Percentiles rank a stretch among this genome's conserved stretches.
Conservation (phyloP, 768 basidiomycete genomes). For the Hygrophoropsis aurantiaca region DNA sequence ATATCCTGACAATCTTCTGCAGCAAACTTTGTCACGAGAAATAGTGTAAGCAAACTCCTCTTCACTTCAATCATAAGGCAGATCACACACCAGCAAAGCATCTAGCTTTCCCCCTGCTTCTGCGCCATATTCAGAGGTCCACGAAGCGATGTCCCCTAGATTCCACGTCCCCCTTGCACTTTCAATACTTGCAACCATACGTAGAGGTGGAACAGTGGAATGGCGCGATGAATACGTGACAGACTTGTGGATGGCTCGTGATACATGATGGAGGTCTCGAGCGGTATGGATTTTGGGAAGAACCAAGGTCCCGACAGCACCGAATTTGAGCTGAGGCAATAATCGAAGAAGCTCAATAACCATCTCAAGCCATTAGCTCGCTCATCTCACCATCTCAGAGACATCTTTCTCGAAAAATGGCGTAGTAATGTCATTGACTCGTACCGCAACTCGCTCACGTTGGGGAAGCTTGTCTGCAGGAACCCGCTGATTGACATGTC, state of each 20-base stretch:
- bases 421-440: slow-evolving; percentile 67
- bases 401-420: slow-evolving; percentile 69
- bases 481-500: slow-evolving; percentile 12
- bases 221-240: slow-evolving; percentile 32
- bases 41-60: background rate
- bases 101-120: slow-evolving; percentile 52
- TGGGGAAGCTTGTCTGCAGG: slow-evolving; percentile 37
- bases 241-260: slow-evolving; percentile 30
- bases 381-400: slow-evolving; percentile 49
- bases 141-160: slow-evolving; percentile 67
- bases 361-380: too few species aligned
- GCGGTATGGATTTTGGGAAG: slow-evolving; percentile 82
- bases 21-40: slow-evolving; percentile 66
- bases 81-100: slow-evolving; percentile 61
- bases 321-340: slow-evolving; percentile 40
- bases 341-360: background rate
- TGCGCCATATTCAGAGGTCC: slow-evolving; percentile 51
- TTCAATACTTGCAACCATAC: slow-evolving; percentile 81
- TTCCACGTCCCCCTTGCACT: slow-evolving; percentile 73
- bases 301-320: slow-evolving; percentile 63
- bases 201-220: slow-evolving; percentile 36
- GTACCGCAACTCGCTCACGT: slow-evolving; percentile 59
- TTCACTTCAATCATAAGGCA: background rate
- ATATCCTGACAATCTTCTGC: slow-evolving; percentile 78
- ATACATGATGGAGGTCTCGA: slow-evolving; percentile 64